Conservation (phyloP, 768 basidiomycete species). For the Tephrocybe sp. region DNA sequence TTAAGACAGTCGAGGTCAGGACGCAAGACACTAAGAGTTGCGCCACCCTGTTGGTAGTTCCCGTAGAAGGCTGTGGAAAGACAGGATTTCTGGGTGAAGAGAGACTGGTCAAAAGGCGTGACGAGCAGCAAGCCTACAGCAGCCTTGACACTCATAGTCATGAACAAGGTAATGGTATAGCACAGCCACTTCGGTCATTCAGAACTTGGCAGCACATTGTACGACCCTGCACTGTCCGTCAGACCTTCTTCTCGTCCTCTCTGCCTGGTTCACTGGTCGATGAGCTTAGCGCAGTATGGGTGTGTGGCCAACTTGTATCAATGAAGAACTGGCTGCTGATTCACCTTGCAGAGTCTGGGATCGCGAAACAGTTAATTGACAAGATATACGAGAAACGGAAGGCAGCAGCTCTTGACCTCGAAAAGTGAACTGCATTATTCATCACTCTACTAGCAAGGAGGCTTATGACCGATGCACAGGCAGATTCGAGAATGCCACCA, state of each 20-base stretch:
- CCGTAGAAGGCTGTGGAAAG: constrained; percentile 55
- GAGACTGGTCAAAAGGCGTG: constrained; percentile 40
- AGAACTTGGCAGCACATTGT: too few relatives aligned
- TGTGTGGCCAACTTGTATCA: constrained; percentile 10
- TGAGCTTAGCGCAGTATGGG: constrained; percentile 23
- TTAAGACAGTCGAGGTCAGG: constrained; percentile 41
- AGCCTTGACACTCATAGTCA: constrained; percentile 14
- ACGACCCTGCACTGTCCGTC: too few relatives aligned
- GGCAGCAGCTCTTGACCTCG: constrained; percentile 91
- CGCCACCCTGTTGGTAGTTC: constrained; percentile 43
- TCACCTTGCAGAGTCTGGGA: constrained; percentile 56
- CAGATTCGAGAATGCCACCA: constrained; percentile 86
- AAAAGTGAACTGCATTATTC: constrained; percentile 61
- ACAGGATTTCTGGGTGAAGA: constrained; percentile 44
- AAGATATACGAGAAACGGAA: constrained; percentile 98
- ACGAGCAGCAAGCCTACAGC: constrained; percentile 37
- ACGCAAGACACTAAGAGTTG: constrained; percentile 46
- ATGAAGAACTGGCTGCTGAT: not conserved
- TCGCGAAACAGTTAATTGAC: constrained; percentile 82
- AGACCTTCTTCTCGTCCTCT: constrained; percentile 1
- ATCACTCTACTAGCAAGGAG: not conserved
- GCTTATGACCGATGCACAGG: constrained; percentile 32
- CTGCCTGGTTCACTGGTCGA: constrained; percentile 9
- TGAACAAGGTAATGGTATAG: constrained; percentile 1
- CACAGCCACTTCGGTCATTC: constrained; percentile 27